Base-by-base conservation (phyloP, 2,329 filamentous ascomycete species). In the Cyclaneusma minus region DNA sequence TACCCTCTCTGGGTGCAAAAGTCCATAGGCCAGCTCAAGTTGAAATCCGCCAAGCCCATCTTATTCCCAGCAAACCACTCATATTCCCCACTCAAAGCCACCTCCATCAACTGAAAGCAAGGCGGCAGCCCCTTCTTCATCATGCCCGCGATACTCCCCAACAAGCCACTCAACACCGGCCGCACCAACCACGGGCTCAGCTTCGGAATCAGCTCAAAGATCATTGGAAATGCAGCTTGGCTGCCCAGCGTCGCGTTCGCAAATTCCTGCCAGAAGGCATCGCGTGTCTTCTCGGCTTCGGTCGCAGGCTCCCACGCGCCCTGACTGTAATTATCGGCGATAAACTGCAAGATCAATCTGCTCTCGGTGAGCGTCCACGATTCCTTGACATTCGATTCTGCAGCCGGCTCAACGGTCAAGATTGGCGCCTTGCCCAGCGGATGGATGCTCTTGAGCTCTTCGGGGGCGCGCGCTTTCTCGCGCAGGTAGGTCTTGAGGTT, bases 351-450 rank as follows among this genome's bases (percentile, higher is more conserved):
- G 22, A 48, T 44, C 19, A 43, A 33, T 7, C 35, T 35, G 9
- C 34, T 37, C 29, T 48, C 44, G 6, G 33, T 40, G 16, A 48
- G 23, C n/a, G n/a, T n/a, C n/a, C n/a, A n/a, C n/a, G n/a, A n/a
- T n/a, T n/a, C n/a, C n/a, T n/a, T n/a, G 21, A 41, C 24, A n/a
- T 31, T 33, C 22, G 29, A 27, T n/a, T 22, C 16, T 11, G 16
- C 30, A 11, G 32, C 22, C 3, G 27, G 30, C 13, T 32, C 30
- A 10, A 35, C 27, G 2, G 30, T 33, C 25, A 47, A 23, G 19
- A 46, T 36, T 8, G 44, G 43, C 6, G 36, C 39, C 30, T 46
- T 46, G 10, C 41, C 40, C 5, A 45, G 33, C 7, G 36, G 36
- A 24, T 35, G 38, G 12, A 41, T 15, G 5, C 25, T n/a, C 11